Base-by-base conservation (phyloP, 371 early-diverging fungal species). In the Ordospora colligata region DNA sequence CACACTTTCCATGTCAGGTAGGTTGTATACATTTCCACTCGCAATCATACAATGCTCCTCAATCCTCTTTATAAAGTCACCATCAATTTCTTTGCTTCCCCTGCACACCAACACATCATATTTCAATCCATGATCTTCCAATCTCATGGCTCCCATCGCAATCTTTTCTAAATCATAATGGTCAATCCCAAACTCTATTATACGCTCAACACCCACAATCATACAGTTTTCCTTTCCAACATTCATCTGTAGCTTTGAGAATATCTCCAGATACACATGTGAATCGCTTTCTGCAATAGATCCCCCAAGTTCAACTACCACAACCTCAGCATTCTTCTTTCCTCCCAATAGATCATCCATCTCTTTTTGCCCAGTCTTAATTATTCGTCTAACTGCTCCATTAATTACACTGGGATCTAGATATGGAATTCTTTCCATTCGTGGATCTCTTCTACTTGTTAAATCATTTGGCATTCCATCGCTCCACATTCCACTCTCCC, bases 141-240 rank as follows among this genome's bases (percentile, higher is more conserved):
- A 87, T 78, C 95, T 94, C 72, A 94, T 90, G 50, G 95, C 89
- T 51, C 92, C 91, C 53, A 90, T 89, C 85, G 97, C 97, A 7
- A 96, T 94, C 65, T 95, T 95, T 88, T 96, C 96, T 42, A 96
- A 96, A 89, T 98, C 97, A 85, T 95, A 95, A 82, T 96, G 96
- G 67, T 92, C 93, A 27, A 94, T 94, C 2, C 91, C 89, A 27
- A 98, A 91, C 4, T 95, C 90, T 52, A 96, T 95, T 1, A 97
- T 89, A 66, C 96, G 87, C 19, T 96, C 95, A 12, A 97, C 96
- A 80, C 94, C 94, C 76, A 96, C 92, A 78, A 95, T 83, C 72
- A 90, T 90, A 82, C 95, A 95, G 88, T 95, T 94, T 47, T 92
- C 92, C 76, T 89, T 90, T n/a, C 94, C 95, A 17, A 95, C 94